These are phyloP conservation scores for Phlebiopsis gigantea DNA, from an alignment of 768 basidiomycete genomes.

Conservation along the genomic window DNA sequence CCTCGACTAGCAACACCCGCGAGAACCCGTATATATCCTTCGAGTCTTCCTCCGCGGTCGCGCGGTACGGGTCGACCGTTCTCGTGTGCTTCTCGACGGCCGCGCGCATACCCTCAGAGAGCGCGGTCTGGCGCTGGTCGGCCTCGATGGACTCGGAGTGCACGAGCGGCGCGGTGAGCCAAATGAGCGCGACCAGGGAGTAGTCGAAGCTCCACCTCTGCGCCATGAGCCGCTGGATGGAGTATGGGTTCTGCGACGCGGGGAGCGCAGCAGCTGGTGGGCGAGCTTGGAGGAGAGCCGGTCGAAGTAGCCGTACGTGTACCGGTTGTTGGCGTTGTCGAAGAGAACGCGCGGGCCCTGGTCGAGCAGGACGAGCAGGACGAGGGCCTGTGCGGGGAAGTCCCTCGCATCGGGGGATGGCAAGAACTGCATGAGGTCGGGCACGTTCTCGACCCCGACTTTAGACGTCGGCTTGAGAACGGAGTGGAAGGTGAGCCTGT, in stretches of 20 bases:
- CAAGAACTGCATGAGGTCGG: conserved; percentile 2
- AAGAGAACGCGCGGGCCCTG: background rate
- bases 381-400: background rate
- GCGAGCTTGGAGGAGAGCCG: background rate
- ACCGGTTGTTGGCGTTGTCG: background rate
- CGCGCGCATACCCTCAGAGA: background rate
- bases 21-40: background rate
- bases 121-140: background rate
- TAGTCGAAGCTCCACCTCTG: conserved; percentile 2
- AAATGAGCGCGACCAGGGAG: background rate
- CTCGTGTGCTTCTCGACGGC: background rate
- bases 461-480: background rate
- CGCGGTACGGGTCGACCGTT: background rate
- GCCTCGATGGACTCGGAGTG: background rate
- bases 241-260: background rate
- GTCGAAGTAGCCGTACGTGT: background rate
- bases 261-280: background rate
- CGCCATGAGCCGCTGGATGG: background rate
- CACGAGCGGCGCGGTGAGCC: background rate
- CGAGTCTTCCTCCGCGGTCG: background rate
- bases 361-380: background rate
- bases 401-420: background rate
- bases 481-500: background rate
- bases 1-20: background rate
- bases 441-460: background rate